Evolutionary conservation across 2,329 filamentous ascomycete genomes (phyloP).

Genomic region (Fusarium coicis): DNA sequence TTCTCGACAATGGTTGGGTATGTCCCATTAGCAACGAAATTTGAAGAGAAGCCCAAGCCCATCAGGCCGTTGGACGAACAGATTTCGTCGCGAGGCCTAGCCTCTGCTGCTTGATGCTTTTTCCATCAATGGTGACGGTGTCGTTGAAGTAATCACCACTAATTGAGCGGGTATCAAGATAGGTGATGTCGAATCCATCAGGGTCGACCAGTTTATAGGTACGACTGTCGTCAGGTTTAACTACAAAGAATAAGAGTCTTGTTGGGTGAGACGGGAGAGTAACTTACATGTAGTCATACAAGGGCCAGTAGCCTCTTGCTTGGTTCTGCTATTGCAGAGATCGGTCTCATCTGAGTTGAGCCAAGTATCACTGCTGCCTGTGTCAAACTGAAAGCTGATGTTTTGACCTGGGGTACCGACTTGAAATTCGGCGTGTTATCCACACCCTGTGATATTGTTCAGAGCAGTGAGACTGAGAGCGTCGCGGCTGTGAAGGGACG

Average conservation of each 20-base stretch:
- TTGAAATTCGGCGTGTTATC: conserved; percentile 67
- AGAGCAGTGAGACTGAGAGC: conserved; percentile 51
- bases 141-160: conserved; percentile 69
- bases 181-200: conserved; percentile 67
- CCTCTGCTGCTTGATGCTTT: conserved; percentile 60
- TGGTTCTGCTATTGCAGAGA: conserved; percentile 61
- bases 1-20: conserved; percentile 72
- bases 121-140: conserved; percentile 61
- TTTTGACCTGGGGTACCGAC: conserved; percentile 68
- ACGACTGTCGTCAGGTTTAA: conserved; percentile 58
- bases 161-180: conserved; percentile 67
- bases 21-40: conserved; percentile 55
- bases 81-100: conserved; percentile 64
- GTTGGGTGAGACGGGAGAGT: no score
- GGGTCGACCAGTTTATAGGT: conserved; percentile 58
- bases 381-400: conserved; percentile 67
- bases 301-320: conserved; percentile 51
- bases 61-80: conserved; percentile 64
- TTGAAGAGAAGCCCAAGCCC: conserved; percentile 67
- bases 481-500: conserved; percentile 41
- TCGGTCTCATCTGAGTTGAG: conserved; percentile 66
- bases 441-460: conserved; percentile 66
- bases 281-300: conserved; percentile 53
- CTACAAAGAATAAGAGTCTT: conserved; percentile 29
- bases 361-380: conserved; percentile 73